Percentiles rank a stretch among this genome's conserved stretches.
These are phyloP conservation scores for Suhomyces anneliseae DNA, from an alignment of 1,139 yeast species.

Conservation along the genomic window DNA sequence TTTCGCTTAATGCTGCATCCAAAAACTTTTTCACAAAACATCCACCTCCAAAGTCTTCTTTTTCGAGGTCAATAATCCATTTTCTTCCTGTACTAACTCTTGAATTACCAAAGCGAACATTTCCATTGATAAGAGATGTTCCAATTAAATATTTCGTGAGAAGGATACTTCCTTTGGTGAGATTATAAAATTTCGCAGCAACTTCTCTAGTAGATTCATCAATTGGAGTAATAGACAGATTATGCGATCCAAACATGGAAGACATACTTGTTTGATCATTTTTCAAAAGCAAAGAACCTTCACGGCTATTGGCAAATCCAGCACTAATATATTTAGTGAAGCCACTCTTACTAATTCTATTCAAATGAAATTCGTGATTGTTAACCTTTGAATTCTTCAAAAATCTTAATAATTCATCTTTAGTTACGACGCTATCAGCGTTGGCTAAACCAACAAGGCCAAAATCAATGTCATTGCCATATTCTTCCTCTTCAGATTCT, in stretches of 20 bases:
- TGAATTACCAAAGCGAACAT: slow-evolving; percentile 9
- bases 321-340: slow-evolving; percentile 15
- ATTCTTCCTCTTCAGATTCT: neutral
- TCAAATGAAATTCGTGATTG: slow-evolving; percentile 9
- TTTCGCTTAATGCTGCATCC: slow-evolving; percentile 15
- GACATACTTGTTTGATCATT: slow-evolving; percentile 9
- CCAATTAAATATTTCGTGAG: slow-evolving; percentile 14
- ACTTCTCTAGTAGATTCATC: slow-evolving; percentile 6
- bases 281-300: slow-evolving; percentile 1
- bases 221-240: neutral
- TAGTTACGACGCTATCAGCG: slow-evolving; percentile 1
- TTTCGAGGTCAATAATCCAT: slow-evolving; percentile 13
- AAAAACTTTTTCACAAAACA: slow-evolving; percentile 16
- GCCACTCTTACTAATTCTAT: slow-evolving; percentile 8
- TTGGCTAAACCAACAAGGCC: neutral
- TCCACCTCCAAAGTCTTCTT: slow-evolving; percentile 4
- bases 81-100: slow-evolving; percentile 10
- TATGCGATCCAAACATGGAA: slow-evolving; percentile 6
- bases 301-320: slow-evolving; percentile 1
- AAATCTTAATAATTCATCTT: slow-evolving; percentile 7
- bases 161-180: slow-evolving; percentile 19
- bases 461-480: neutral
- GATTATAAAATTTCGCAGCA: slow-evolving; percentile 7
- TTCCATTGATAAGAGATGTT: slow-evolving; percentile 10
- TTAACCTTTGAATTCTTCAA: slow-evolving; percentile 8